Evolutionary conservation across 495 filamentous ascomycete species (phyloP).

Genomic region (Beverwykella pulmonaria): DNA sequence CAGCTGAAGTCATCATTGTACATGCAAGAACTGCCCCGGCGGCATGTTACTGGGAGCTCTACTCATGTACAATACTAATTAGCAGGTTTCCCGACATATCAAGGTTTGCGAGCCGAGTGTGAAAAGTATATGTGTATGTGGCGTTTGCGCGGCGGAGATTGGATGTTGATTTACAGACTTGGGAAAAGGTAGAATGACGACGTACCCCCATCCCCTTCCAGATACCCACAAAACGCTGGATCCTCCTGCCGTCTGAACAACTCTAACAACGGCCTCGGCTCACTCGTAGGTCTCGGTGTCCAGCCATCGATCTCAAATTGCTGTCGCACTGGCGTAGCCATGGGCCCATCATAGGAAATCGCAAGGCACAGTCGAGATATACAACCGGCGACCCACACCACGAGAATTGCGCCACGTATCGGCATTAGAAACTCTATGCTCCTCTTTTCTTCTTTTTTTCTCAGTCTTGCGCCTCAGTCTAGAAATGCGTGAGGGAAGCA

Average conservation of each 20-base stretch:
- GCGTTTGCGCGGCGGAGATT: too few relatives aligned
- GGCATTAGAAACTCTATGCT: too few relatives aligned
- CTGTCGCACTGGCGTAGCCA: not conserved
- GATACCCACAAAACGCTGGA: constrained; percentile 11
- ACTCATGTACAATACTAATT: not conserved
- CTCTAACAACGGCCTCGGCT: constrained; percentile 1
- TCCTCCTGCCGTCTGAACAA: constrained; percentile 8
- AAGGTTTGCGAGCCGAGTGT: too few relatives aligned
- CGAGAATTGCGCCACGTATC: not conserved
- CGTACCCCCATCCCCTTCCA: constrained; percentile 6
- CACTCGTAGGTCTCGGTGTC: constrained; percentile 5
- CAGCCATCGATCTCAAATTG: not conserved
- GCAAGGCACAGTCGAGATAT: not conserved
- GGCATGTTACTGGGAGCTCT: not conserved
- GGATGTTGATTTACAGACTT: too few relatives aligned
- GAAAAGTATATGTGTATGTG: too few relatives aligned
- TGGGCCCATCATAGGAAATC: constrained; percentile 6
- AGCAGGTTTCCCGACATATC: too few relatives aligned
- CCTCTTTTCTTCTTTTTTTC: too few relatives aligned
- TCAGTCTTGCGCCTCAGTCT: too few relatives aligned
- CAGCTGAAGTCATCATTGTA: constrained; percentile 1
- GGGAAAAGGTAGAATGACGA: too few relatives aligned
- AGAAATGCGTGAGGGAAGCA: too few relatives aligned
- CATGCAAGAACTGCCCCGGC: constrained; percentile 4
- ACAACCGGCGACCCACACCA: not conserved